A percentile compares a stretch with the other conserved stretches of the same genome.
Evolutionary conservation across 2,329 filamentous ascomycete species (phyloP).

Genomic region (Dothidotthia symphoricarpi): DNA sequence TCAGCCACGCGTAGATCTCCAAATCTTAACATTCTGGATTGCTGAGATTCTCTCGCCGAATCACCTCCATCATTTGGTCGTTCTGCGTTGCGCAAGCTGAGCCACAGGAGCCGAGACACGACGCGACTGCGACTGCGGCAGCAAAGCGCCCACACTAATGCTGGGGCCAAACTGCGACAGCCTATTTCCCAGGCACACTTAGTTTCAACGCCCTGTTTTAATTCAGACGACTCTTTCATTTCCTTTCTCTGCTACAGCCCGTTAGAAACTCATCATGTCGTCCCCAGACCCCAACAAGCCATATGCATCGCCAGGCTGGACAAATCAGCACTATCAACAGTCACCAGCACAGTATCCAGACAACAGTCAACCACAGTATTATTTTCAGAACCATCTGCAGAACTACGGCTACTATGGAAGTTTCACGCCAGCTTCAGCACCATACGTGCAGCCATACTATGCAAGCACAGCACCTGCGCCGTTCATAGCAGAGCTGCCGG

Average conservation of each 20-base stretch:
- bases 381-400: constrained; percentile 3
- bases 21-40: too few species aligned
- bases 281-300: constrained; percentile 8
- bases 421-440: background rate
- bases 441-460: constrained; percentile 25
- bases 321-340: constrained; percentile 11
- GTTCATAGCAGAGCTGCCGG: constrained; percentile 30
- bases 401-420: constrained; percentile 4
- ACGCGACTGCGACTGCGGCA: too few species aligned
- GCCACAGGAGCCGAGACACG: too few species aligned
- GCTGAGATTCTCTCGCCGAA: too few species aligned
- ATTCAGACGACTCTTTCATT: background rate
- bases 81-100: too few species aligned
- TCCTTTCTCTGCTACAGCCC: background rate
- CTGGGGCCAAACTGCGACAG: too few species aligned
- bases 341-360: constrained; percentile 5
- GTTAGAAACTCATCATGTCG: constrained; percentile 2
- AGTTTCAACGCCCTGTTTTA: background rate
- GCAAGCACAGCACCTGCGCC: constrained; percentile 7
- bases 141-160: too few species aligned
- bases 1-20: too few species aligned
- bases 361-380: constrained; percentile 10
- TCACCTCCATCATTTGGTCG: too few species aligned
- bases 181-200: background rate
- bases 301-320: constrained; percentile 8